Evolutionary conservation across 352 stramenopile genomes (phyloP).

Genomic region (Paralagenidium karlingii): DNA sequence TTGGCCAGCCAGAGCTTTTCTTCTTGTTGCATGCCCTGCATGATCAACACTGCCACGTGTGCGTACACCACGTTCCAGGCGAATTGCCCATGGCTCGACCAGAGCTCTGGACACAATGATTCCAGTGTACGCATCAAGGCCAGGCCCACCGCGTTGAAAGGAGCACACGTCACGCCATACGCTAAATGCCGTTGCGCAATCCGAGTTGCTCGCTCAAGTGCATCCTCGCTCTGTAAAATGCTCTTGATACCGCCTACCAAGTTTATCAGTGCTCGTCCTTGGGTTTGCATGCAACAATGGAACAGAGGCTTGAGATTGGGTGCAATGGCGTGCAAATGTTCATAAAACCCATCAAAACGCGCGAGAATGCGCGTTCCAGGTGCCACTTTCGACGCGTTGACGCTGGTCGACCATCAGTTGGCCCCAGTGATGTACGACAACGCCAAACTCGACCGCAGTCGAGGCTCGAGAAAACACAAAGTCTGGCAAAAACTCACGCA

Average conservation of each 20-base stretch:
- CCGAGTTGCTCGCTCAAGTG: constrained; percentile 11
- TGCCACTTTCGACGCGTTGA: too few relatives aligned
- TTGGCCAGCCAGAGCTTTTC: too few relatives aligned
- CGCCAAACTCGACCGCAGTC: too few relatives aligned
- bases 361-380: too few relatives aligned
- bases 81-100: constrained; percentile 10
- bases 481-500: too few relatives aligned
- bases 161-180: constrained; percentile 18
- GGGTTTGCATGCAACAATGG: constrained; percentile 21
- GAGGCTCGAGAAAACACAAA: too few relatives aligned
- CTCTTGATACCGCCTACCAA: constrained; percentile 24
- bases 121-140: constrained; percentile 13
- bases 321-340: constrained; percentile 17
- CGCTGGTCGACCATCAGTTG: too few relatives aligned
- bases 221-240: constrained; percentile 16
- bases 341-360: constrained; percentile 31
- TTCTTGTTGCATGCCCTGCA: too few relatives aligned
- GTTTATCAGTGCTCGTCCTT: constrained; percentile 21
- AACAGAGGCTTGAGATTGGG: constrained; percentile 24
- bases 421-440: too few relatives aligned
- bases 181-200: constrained; percentile 20
- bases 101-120: constrained; percentile 13
- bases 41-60: too few relatives aligned
- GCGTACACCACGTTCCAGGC: constrained; percentile 15
- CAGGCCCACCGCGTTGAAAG: constrained; percentile 20